These are phyloP conservation scores for Aureobasidium sp. DNA, from an alignment of 2,329 filamentous ascomycete genomes.

Conservation along the genomic window DNA sequence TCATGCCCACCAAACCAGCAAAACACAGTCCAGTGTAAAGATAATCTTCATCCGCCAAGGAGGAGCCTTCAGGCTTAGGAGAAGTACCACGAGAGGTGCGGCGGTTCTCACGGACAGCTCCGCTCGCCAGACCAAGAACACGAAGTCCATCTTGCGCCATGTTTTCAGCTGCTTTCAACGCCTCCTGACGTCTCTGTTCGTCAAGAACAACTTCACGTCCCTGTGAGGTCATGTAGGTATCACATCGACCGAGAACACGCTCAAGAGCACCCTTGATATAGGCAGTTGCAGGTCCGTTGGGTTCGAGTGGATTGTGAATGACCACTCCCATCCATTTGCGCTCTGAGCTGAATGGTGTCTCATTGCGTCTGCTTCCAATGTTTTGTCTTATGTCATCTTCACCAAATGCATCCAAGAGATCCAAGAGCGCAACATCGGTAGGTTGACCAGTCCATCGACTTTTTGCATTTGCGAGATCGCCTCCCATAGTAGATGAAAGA, in stretches of 20 bases:
- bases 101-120: slow-evolving; percentile 43
- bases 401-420: slow-evolving; percentile 81
- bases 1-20: slow-evolving; percentile 92
- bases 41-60: slow-evolving; percentile 54
- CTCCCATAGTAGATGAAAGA: slow-evolving; percentile 72
- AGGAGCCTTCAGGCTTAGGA: slow-evolving; percentile 34
- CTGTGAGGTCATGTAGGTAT: slow-evolving; percentile 81
- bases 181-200: slow-evolving; percentile 64
- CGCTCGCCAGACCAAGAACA: slow-evolving; percentile 90
- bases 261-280: slow-evolving; percentile 97
- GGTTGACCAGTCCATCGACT: slow-evolving; percentile 96
- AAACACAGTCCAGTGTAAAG: slow-evolving; percentile 79
- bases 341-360: slow-evolving; percentile 94
- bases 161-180: slow-evolving; percentile 67
- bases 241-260: slow-evolving; percentile 75
- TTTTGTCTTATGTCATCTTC: slow-evolving; percentile 87
- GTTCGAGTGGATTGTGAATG: slow-evolving; percentile 52
- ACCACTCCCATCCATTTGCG: slow-evolving; percentile 99
- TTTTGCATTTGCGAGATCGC: slow-evolving; percentile 54
- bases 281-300: slow-evolving; percentile 65
- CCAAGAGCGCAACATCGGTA: slow-evolving; percentile 94
- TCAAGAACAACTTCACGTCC: slow-evolving; percentile 84
- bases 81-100: slow-evolving; percentile 34
- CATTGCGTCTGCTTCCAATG: slow-evolving; percentile 71
- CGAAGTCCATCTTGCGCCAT: slow-evolving; percentile 88